Evolutionary conservation across 257 asterid genomes (phyloP), one percentile per base, ranked within the genome.

Genomic region (Przewalskia tangutica): DNA sequence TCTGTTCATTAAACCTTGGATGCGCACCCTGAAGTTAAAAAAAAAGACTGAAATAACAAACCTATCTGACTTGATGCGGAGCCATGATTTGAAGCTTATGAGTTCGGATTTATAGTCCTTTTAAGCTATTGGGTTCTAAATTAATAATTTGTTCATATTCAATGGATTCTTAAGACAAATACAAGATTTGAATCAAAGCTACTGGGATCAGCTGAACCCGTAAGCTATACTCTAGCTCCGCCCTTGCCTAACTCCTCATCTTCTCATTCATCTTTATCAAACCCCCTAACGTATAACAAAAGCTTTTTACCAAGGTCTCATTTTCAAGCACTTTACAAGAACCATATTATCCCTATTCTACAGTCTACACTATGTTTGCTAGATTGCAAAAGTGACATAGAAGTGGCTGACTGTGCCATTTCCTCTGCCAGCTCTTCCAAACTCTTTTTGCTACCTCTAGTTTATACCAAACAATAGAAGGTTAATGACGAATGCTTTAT

Each of bases 1-100:
- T 90, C 64, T 86, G 88, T 56, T 85, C 90, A 0, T 50, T 75
- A 84, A 80, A 91, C 86, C 93, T 83, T 7, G 90, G 92, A 50
- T 82, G 86, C 34, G 51, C 0, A 7, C 38, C 50, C 93, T 90
- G 54, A 80, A 42, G 53, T 48, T 6, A 17, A 51, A 4, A 77
- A 81, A 9, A 7, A 48, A 48, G 50, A 38, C 14, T 53, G 18
- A 65, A 23, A 48, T 38, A 66, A 38, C 14, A 36, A 66, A 38
- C 51, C 27, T 66, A 38, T 38, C 14, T 66, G 42, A 38, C 32
- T 27, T 27, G 42, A 3, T 5, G 42, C 5, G 42, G 42, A 38
- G 42, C 73, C 48, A 34, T 2, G 42, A 46, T 46, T 46, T 46
- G 53, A 46, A 46, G 53, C 3, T 8, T 8, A 38, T 38, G 42